Base-by-base conservation (phyloP, 2,329 filamentous ascomycete species). In the Beauveria australis region DNA sequence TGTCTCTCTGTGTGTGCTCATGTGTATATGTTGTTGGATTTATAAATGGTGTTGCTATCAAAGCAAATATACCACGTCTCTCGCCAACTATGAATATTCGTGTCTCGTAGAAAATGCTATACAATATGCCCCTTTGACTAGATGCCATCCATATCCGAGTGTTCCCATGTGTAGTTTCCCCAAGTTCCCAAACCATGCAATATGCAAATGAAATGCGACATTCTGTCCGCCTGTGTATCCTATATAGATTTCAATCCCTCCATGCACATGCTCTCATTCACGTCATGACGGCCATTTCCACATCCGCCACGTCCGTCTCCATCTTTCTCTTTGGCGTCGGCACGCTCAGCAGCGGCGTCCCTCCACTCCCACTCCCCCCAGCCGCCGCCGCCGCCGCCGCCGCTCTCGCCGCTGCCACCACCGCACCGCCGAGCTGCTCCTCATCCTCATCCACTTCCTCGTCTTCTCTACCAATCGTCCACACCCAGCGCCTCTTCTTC, bases 401-500 rank as follows among this genome's bases (percentile, higher is more conserved):
- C 40, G 57, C 33, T 24, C 28, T 14, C 53, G 51, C 43, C 24
- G 56, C 9, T 0, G 77, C 76, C 16, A 74, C 72, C 22, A 79
- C 70, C 2, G 77, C 76, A 1, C 75, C 77, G 41, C 75, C 76
- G 5, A 78, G 69, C 16, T 49, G 49, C 37, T 75, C 72, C 60
- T 76, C 73, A 53, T 77, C 73, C 16, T 76, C 73, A 16, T 78
- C 73, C 7, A 73, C 75, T 2, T 74, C 75, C 8, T 79, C 75
- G 1, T 77, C 78, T 1, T 82, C 81, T 62, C 79, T 78, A 3
- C 80, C 82, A 49, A 88, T 86, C 1, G 85, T 87, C 85, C 85
- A 87, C 41, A 85, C 81, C 85, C 84, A 87, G 48, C 80, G 80
- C 14, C 84, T 75, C 71, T 82, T 85, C 77, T 84, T 86, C 65